phyloP scores from a whole-genome alignment of 2,329 filamentous ascomycete genomes.

The Phyllosticta paracitricarpa region DNA sequence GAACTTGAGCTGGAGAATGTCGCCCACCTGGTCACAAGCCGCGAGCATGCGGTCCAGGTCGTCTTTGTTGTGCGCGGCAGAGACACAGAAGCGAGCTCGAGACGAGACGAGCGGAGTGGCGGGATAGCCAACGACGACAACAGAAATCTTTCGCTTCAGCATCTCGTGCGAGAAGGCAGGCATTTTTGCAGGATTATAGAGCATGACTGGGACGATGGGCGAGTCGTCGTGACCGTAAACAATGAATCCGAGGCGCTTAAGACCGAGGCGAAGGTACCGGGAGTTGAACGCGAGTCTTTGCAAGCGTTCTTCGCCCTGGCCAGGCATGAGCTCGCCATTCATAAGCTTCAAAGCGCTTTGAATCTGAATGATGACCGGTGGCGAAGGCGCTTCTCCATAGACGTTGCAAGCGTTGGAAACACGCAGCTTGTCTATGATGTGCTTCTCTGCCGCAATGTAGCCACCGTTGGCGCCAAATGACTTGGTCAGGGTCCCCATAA shows the following conservation, averaged over 20 bases:
- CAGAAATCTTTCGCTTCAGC: constrained; percentile 93
- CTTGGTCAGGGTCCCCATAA: constrained; percentile 98
- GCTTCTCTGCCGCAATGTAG: constrained; percentile 82
- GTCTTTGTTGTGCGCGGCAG: constrained; percentile 94
- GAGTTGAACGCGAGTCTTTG: constrained; percentile 98
- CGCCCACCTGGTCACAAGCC: constrained; percentile 87
- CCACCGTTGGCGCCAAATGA: constrained; percentile 97
- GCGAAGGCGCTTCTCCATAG: constrained; percentile 78
- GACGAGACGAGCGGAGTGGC: constrained; percentile 93
- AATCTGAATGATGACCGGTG: constrained; percentile 86
- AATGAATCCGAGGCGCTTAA: constrained; percentile 95
- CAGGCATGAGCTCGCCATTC: constrained; percentile 73
- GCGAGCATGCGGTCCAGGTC: constrained; percentile 82
- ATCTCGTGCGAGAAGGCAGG: constrained; percentile 97
- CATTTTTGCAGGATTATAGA: constrained; percentile 99
- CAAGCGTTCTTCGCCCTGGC: constrained; percentile 89
- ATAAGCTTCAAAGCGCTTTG: constrained; percentile 79
- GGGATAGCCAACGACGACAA: constrained; percentile 94
- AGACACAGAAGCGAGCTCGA: constrained; percentile 90
- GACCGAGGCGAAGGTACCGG: constrained; percentile 88
- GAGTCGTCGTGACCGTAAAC: constrained; percentile 97
- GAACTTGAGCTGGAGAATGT: constrained; percentile 89
- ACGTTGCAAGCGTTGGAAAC: constrained; percentile 77
- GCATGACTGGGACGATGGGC: constrained; percentile 84
- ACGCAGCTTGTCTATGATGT: constrained; percentile 85